These are phyloP conservation scores for Aspergillus hancockii DNA, from an alignment of 495 filamentous ascomycete genomes.

Conservation along the genomic window DNA sequence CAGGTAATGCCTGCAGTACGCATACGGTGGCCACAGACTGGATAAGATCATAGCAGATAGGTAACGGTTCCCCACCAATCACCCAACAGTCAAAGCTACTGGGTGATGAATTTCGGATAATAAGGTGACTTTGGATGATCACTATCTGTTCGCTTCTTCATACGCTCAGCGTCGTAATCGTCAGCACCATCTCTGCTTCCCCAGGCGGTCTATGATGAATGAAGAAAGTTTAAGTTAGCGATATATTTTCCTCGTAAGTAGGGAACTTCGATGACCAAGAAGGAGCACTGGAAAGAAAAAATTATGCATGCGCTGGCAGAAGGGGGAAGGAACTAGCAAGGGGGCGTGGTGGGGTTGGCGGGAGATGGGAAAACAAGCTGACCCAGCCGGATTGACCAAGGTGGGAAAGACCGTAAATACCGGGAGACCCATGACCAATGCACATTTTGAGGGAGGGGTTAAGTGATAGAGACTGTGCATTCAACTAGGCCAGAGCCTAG, in stretches of 20 bases:
- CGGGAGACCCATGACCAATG: not conserved
- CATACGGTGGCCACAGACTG: not conserved
- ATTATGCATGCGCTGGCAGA: not conserved
- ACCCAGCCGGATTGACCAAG: constrained; percentile 4
- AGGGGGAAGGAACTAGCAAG: constrained; percentile 17
- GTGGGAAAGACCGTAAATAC: not conserved
- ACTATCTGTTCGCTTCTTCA: constrained; percentile 50
- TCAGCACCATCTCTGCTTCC: constrained; percentile 61
- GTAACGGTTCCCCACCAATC: not conserved
- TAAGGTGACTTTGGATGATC: constrained; percentile 41
- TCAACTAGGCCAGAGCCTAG: not conserved
- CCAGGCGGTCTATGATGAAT: constrained; percentile 51
- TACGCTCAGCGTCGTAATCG: constrained; percentile 56
- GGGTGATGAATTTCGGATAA: constrained; percentile 27
- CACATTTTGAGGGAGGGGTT: constrained; percentile 3
- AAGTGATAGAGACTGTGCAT: not conserved
- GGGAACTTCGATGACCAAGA: constrained; percentile 12
- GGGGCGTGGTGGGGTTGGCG: not conserved
- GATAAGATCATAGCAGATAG: not conserved
- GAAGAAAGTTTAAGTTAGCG: constrained; percentile 9
- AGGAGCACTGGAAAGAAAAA: constrained; percentile 5
- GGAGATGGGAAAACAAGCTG: constrained; percentile 7
- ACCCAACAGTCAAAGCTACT: constrained; percentile 20
- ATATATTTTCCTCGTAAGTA: not conserved
- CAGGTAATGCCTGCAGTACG: not conserved